phyloP scores from a whole-genome alignment of 257 asterid genomes.

The Solanum ahanhuiri region DNA sequence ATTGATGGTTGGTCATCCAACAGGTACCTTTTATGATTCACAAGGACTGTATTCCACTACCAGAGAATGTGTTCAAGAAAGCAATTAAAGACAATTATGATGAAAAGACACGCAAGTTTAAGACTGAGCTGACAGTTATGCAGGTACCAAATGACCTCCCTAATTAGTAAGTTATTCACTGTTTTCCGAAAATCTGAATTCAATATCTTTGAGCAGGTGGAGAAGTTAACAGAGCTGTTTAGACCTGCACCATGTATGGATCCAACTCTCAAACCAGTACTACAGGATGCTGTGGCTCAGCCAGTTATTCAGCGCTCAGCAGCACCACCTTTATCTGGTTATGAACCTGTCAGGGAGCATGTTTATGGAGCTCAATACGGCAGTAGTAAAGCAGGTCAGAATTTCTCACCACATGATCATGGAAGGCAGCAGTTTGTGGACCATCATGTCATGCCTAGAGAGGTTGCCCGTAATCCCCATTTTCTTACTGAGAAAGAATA shows the following conservation, averaged over 20 bases:
- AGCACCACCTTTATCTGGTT: conserved; percentile 6
- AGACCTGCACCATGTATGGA: conserved; percentile 37
- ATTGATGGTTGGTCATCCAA: conserved; percentile 5
- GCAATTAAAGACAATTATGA: conserved; percentile 70
- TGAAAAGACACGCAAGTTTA: conserved; percentile 60
- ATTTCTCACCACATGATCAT: conserved; percentile 1
- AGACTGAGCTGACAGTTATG: conserved; percentile 45
- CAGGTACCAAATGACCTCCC: conserved; percentile 39
- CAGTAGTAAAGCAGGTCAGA: not conserved
- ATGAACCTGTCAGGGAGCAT: not conserved
- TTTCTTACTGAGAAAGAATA: conserved; percentile 67
- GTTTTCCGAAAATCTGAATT: not conserved
- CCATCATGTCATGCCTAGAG: conserved; percentile 11
- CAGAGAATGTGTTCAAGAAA: conserved; percentile 66
- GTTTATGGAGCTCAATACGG: not conserved
- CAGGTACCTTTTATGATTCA: conserved; percentile 66
- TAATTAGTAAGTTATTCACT: not conserved
- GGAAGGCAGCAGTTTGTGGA: conserved; percentile 17
- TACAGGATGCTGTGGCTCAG: not conserved
- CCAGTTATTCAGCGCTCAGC: conserved; percentile 3
- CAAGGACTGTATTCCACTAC: conserved; percentile 68
- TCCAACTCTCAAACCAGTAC: conserved; percentile 14
- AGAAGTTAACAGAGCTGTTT: conserved; percentile 33
- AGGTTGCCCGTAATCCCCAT: conserved; percentile 15
- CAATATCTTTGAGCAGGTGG: conserved; percentile 32